Evolutionary conservation across 2,329 filamentous ascomycete species (phyloP).

Genomic region (Talaromyces sp.): DNA sequence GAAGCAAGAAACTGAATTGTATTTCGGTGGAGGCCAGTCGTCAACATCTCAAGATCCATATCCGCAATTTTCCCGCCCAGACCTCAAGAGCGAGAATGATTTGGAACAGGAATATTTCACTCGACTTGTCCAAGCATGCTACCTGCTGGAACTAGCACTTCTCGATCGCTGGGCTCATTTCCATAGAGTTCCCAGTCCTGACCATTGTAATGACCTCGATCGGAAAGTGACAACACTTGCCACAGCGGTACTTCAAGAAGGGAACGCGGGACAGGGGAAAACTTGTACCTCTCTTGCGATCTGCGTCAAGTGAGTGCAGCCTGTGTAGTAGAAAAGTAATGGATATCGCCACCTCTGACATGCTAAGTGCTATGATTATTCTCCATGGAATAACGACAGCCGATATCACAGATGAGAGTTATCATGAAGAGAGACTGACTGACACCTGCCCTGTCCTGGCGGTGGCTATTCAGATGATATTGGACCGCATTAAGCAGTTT

Average conservation of each 20-base stretch:
- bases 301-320: constrained; percentile 5
- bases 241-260: constrained; percentile 8
- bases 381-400: neutral
- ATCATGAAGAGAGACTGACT: constrained; percentile 2
- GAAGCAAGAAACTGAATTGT: neutral
- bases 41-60: neutral
- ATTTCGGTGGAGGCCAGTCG: neutral
- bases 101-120: constrained; percentile 2
- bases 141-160: constrained; percentile 2
- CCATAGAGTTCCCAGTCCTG: neutral
- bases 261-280: neutral
- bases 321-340: neutral
- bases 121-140: constrained; percentile 11
- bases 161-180: constrained; percentile 5
- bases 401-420: neutral
- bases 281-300: constrained; percentile 9
- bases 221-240: constrained; percentile 8
- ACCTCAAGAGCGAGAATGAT: neutral
- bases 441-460: neutral
- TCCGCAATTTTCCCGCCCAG: neutral
- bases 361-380: constrained; percentile 6
- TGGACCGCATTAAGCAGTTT: constrained; percentile 11
- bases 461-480: constrained; percentile 10
- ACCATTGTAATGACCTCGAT: constrained; percentile 7
- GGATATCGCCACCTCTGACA: neutral